Base-by-base conservation (phyloP, 441 rosid species). In the Gossypium davidsonii region DNA sequence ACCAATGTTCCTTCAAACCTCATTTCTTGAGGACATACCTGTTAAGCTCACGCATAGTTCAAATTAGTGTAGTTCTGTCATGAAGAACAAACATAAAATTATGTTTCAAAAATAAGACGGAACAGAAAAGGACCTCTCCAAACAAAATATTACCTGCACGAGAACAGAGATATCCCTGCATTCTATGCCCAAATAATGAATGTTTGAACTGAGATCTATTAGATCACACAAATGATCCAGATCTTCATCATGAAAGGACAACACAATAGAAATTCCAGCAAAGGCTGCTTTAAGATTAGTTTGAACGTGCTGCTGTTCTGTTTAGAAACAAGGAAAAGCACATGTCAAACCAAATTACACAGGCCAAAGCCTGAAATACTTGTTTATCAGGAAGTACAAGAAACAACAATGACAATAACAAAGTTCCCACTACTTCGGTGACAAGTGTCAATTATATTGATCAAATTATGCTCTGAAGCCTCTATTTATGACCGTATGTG, bases 241-340 rank as follows among this genome's bases (percentile, higher is more conserved):
- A 59, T 69, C 78, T 78, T 88, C 96, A 83, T 93, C 97, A 72
- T 85, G 86, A 78, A 90, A 89, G 75, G 85, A 89, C 69, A 93
- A 78, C 44, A 86, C 72, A 56, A 90, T 59, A 49, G 90, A 89
- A 77, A 92, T 83, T 78, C 97, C 96, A 77, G 96, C 82, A 73
- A 90, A 78, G 69, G 81, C 77, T n/a, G 82, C 91, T 77, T 79
- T 84, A 61, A 93, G 79, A 76, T 87, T 91, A 72, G 98, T 90
- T 83, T 91, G 91, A 74, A 88, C 84, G 74, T 91, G 94, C 81
- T 88, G 87, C 72, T 93, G 93, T 75, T 88, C 99, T 96, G 97
- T 20, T 76, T 28, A 77, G 46, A 34, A 74, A 44, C 25, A 59
- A 49, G 25, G n/a, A 20, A 17, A 74, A 81, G 72, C 34, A 14